These are phyloP conservation scores for Amaranthus tricolor DNA, from an alignment of 179 eudicot species.

Conservation along the genomic window DNA sequence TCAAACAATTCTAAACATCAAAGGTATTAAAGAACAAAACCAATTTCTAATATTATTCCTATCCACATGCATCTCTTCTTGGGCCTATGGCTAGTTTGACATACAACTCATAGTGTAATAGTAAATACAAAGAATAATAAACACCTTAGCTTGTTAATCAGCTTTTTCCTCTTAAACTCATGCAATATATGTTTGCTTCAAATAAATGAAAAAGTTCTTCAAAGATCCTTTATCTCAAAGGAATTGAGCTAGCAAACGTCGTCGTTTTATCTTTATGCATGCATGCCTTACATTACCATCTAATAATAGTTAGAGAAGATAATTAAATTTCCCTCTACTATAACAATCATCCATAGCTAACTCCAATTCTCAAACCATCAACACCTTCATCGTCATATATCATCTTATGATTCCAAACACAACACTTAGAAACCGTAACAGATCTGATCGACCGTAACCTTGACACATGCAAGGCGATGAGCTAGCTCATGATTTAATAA, in stretches of 20 bases:
- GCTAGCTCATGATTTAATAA: not conserved
- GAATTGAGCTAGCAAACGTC: not conserved
- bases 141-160: not conserved
- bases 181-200: not conserved
- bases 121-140: not conserved
- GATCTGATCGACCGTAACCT: not conserved
- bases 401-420: not conserved
- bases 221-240: not conserved
- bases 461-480: not conserved
- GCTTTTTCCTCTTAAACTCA: not conserved
- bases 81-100: not conserved
- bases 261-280: not conserved
- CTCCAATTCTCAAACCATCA: not conserved
- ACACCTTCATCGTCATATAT: not conserved
- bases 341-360: not conserved
- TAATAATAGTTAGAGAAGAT: not conserved
- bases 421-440: not conserved
- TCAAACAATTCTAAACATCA: conserved; percentile 9
- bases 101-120: not conserved
- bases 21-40: conserved; percentile 12
- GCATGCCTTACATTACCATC: not conserved
- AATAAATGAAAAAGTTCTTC: not conserved
- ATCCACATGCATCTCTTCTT: conserved; percentile 9
- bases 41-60: conserved; percentile 4
- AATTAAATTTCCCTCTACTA: not conserved